Evolutionary conservation across 257 asterid genomes (phyloP).

Genomic region (Ilex aquifolium): DNA sequence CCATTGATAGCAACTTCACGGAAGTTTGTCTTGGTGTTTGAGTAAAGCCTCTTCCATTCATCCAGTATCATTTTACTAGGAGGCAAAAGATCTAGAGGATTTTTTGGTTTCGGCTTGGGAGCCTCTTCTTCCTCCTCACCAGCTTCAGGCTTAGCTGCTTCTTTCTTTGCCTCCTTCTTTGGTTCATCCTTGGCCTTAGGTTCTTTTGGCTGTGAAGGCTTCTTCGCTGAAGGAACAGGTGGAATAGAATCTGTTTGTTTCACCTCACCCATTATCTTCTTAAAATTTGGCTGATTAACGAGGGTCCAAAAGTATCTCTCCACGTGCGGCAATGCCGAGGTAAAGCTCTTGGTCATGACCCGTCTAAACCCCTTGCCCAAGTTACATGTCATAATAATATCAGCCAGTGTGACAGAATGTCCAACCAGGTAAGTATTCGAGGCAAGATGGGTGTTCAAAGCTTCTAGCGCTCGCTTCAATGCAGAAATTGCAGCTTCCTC

Average conservation of each 20-base stretch:
- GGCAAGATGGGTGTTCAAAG: constrained; percentile 74
- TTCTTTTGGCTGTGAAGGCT: constrained; percentile 63
- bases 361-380: constrained; percentile 33
- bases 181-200: constrained; percentile 61
- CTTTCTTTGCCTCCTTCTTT: constrained; percentile 58
- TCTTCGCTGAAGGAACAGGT: constrained; percentile 55
- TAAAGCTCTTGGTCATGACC: constrained; percentile 68
- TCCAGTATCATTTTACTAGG: constrained; percentile 86
- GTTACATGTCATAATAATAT: constrained; percentile 61
- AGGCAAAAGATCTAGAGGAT: constrained; percentile 91
- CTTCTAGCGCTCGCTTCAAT: constrained; percentile 65
- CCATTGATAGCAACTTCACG: constrained; percentile 95
- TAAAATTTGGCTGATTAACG: constrained; percentile 78
- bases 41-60: constrained; percentile 98
- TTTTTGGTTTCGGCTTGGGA: constrained; percentile 90
- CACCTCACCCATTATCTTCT: constrained; percentile 62
- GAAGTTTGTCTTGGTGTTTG: constrained; percentile 89
- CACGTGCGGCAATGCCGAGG: constrained; percentile 84
- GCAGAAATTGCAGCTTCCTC: constrained; percentile 67
- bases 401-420: constrained; percentile 74
- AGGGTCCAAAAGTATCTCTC: constrained; percentile 91
- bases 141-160: constrained; percentile 39
- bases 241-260: constrained; percentile 58
- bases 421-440: constrained; percentile 86
- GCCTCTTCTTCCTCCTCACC: constrained; percentile 59